These are phyloP conservation scores for Lomentospora prolificans DNA, from an alignment of 2,329 filamentous ascomycete genomes.

Conservation along the genomic window DNA sequence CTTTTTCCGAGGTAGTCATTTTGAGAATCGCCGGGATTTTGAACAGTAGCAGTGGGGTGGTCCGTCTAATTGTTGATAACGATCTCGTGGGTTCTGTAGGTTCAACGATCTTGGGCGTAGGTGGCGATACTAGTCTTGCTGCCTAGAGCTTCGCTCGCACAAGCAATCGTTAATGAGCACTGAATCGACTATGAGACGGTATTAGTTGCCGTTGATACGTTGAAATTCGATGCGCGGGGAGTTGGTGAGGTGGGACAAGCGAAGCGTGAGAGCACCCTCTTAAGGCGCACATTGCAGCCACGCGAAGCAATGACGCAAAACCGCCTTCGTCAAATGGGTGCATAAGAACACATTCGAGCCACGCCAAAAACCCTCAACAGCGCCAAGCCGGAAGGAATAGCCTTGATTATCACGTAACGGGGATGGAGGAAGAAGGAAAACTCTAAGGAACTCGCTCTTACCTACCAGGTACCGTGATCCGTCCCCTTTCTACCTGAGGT, in stretches of 20 bases:
- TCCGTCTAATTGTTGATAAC: no score
- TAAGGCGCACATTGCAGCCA: background rate
- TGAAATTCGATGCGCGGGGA: background rate
- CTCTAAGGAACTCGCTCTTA: no score
- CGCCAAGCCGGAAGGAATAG: background rate
- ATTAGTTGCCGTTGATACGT: no score
- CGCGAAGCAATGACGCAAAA: background rate
- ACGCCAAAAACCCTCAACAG: background rate
- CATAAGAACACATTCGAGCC: background rate
- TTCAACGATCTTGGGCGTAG: background rate
- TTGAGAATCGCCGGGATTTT: no score
- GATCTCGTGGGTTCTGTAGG: background rate
- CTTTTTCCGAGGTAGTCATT: conserved; percentile 2
- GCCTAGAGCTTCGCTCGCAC: background rate
- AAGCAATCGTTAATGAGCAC: background rate
- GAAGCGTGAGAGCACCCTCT: no score
- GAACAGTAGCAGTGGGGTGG: no score
- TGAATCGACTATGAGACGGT: no score
- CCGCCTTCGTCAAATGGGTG: background rate
- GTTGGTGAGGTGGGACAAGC: background rate
- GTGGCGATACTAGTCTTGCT: background rate
- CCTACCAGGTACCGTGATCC: background rate
- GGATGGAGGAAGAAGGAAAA: background rate
- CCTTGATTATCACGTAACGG: background rate
- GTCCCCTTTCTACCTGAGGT: no score